phyloP scores from a whole-genome alignment of 2,329 filamentous ascomycete species.

The Corynespora cassiicola region DNA sequence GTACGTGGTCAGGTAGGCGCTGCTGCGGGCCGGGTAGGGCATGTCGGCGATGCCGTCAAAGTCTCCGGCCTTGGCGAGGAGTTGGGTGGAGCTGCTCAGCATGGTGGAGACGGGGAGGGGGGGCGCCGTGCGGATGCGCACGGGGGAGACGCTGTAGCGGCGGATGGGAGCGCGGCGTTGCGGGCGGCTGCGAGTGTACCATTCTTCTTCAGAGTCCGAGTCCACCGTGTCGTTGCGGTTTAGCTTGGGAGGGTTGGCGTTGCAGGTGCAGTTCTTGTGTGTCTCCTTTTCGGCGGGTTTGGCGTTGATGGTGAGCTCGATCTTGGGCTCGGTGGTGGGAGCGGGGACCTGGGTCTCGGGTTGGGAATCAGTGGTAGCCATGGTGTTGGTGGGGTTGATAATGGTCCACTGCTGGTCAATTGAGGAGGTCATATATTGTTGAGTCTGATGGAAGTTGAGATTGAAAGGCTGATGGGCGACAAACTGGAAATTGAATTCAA shows the following conservation, averaged over 20 bases:
- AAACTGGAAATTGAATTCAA: too few species aligned
- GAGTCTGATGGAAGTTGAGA: neutral
- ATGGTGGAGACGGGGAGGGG: conserved; percentile 3
- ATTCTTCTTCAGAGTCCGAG: conserved; percentile 9
- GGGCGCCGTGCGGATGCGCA: conserved; percentile 3
- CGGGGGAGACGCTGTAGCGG: conserved; percentile 11
- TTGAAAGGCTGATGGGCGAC: neutral
- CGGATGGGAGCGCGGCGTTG: conserved; percentile 13
- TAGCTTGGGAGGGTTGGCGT: conserved; percentile 6
- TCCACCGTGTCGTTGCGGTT: conserved; percentile 14
- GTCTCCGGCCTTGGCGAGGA: conserved; percentile 20
- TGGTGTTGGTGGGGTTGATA: conserved; percentile 15
- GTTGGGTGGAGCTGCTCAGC: conserved; percentile 17
- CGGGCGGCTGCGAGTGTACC: conserved; percentile 11
- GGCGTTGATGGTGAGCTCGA: conserved; percentile 17
- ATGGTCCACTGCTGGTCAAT: conserved; percentile 26
- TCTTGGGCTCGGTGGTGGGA: conserved; percentile 5
- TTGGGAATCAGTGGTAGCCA: conserved; percentile 7
- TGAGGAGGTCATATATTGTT: conserved; percentile 22
- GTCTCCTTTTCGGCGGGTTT: conserved; percentile 11
- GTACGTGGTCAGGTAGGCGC: conserved; percentile 28
- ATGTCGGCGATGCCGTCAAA: conserved; percentile 27
- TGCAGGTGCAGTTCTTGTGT: conserved; percentile 7
- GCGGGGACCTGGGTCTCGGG: conserved; percentile 2
- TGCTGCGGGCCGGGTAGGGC: conserved; percentile 18